A percentile compares a stretch with the other conserved stretches of the same genome.
These are phyloP conservation scores for Paramecium primaurelia DNA, from an alignment of 73 alveolate genomes.

Conservation along the genomic window DNA sequence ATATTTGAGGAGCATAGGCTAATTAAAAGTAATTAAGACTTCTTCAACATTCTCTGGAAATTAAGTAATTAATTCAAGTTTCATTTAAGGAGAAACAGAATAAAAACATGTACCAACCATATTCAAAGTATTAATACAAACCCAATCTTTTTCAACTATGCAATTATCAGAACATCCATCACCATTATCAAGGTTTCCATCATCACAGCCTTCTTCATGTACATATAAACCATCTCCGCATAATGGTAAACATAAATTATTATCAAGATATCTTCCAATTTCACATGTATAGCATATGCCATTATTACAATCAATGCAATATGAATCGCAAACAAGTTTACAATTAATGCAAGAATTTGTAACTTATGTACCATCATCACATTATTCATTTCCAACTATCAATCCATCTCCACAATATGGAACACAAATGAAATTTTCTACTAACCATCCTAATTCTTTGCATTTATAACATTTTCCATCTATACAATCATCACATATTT, in stretches of 20 bases:
- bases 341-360: constrained; percentile 63
- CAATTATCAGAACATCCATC: constrained; percentile 67
- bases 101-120: not conserved
- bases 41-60: not conserved
- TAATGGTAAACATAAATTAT: not conserved
- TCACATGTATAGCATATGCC: not conserved
- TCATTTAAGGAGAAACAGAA: not conserved
- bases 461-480: not conserved
- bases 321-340: constrained; percentile 51
- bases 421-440: not conserved
- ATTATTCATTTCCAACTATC: constrained; percentile 58
- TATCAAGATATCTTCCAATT: not conserved
- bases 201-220: constrained; percentile 70
- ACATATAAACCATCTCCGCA: constrained; percentile 72
- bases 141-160: not conserved
- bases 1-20: not conserved
- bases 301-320: constrained; percentile 33
- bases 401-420: constrained; percentile 66
- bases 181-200: constrained; percentile 66
- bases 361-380: constrained; percentile 17
- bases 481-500: not conserved
- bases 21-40: not conserved
- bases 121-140: not conserved
- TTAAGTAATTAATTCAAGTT: not conserved
- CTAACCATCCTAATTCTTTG: not conserved